Evolutionary conservation across 257 asterid species (phyloP).

Genomic region (Salvia rosmarinus): DNA sequence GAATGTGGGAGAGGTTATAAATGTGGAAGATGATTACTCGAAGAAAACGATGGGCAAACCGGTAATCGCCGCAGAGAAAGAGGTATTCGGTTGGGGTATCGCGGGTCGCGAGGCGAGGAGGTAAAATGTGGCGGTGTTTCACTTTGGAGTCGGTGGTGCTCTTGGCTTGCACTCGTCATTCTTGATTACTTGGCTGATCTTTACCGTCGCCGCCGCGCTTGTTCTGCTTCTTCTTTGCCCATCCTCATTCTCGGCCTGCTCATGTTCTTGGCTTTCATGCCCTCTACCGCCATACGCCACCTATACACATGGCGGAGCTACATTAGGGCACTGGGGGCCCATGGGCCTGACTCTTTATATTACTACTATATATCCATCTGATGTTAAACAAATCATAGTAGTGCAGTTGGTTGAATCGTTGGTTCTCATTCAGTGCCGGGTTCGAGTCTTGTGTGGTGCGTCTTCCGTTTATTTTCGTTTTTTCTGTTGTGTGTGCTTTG

Average conservation of each 20-base stretch:
- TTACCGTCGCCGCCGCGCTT: constrained; percentile 75
- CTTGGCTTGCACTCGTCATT: too few relatives aligned
- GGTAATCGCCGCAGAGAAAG: constrained; percentile 19
- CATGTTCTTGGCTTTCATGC: constrained; percentile 75
- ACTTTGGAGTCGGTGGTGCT: constrained; percentile 55
- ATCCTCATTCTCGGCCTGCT: constrained; percentile 62
- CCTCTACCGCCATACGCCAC: constrained; percentile 24
- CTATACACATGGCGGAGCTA: constrained; percentile 24
- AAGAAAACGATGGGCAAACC: constrained; percentile 31
- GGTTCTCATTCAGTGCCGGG: too few relatives aligned
- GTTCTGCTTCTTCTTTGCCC: constrained; percentile 77
- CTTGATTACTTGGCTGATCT: too few relatives aligned
- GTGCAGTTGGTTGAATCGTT: too few relatives aligned
- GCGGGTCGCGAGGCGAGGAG: constrained; percentile 29
- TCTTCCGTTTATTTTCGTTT: too few relatives aligned
- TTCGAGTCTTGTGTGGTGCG: too few relatives aligned
- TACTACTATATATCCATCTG: too few relatives aligned
- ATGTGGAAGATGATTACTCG: constrained; percentile 34
- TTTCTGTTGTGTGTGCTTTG: too few relatives aligned
- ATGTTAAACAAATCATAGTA: too few relatives aligned
- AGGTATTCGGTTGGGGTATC: constrained; percentile 16
- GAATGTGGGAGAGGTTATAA: constrained; percentile 23
- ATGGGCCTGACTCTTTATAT: too few relatives aligned
- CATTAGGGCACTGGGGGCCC: too few relatives aligned
- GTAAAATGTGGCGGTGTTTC: constrained; percentile 47